phyloP scores from a whole-genome alignment of 176 grass and related monocot genomes.

The Lolium perenne region DNA sequence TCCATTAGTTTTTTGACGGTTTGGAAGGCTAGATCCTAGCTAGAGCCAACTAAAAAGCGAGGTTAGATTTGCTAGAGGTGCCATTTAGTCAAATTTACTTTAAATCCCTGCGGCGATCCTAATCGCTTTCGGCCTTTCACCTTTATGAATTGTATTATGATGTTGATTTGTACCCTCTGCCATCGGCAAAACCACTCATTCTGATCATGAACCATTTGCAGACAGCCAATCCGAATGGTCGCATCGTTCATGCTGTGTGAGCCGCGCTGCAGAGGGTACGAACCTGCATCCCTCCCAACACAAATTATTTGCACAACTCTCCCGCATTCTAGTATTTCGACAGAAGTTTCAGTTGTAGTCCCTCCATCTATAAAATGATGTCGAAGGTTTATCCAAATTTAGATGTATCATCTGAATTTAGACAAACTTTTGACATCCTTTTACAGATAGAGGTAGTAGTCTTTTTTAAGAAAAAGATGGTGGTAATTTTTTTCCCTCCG shows the following conservation, averaged over 20 bases:
- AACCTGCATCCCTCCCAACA: too few species aligned
- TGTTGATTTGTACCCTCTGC: neutral
- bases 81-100: neutral
- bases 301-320: too few species aligned
- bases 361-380: too few species aligned
- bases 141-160: neutral
- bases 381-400: too few species aligned
- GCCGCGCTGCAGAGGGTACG: too few species aligned
- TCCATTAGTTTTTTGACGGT: neutral
- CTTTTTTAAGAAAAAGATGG: too few species aligned
- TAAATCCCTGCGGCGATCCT: neutral
- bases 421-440: too few species aligned
- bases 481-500: too few species aligned
- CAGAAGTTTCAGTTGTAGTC: neutral
- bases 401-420: too few species aligned
- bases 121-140: neutral
- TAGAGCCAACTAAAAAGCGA: constrained; percentile 15
- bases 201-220: neutral
- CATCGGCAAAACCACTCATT: neutral
- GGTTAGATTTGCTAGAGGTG: constrained; percentile 3
- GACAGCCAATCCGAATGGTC: neutral
- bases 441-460: too few species aligned
- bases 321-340: neutral
- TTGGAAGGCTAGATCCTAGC: neutral
- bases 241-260: neutral